phyloP scores from a whole-genome alignment of 176 grass and related monocot species.

The Bromus sterilis region DNA sequence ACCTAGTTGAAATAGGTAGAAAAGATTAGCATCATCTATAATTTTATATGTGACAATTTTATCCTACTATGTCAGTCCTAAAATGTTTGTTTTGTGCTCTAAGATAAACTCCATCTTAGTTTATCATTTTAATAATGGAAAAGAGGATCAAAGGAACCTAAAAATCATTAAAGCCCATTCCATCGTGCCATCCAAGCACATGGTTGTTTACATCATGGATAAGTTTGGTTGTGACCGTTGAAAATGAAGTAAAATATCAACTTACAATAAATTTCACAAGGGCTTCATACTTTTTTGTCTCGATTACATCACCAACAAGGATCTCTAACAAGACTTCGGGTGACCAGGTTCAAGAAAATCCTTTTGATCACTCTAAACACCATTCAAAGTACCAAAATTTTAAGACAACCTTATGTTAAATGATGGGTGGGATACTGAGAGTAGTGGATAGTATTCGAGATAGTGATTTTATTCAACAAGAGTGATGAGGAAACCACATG shows the following conservation, averaged over 20 bases:
- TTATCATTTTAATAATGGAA: too few relatives aligned
- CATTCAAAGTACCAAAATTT: background rate
- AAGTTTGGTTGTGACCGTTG: too few relatives aligned
- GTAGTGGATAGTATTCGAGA: background rate
- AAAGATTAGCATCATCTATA: too few relatives aligned
- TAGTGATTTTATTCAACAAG: background rate
- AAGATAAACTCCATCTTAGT: too few relatives aligned
- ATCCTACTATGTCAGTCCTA: too few relatives aligned
- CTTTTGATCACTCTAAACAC: background rate
- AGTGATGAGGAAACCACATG: background rate
- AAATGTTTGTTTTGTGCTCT: too few relatives aligned
- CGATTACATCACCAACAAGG: too few relatives aligned
- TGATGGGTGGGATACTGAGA: background rate
- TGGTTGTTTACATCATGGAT: background rate
- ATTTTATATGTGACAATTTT: too few relatives aligned
- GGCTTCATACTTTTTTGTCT: too few relatives aligned
- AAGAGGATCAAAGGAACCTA: background rate
- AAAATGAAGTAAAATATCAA: too few relatives aligned
- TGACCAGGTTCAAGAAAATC: background rate
- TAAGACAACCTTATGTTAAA: background rate
- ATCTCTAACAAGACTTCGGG: background rate
- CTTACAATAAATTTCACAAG: too few relatives aligned
- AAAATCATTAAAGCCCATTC: background rate
- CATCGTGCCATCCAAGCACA: background rate
- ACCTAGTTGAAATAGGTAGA: too few relatives aligned